Base-by-base conservation (phyloP, 1,284 basidiomycete genomes). In the Ceratobasidium sp. region DNA sequence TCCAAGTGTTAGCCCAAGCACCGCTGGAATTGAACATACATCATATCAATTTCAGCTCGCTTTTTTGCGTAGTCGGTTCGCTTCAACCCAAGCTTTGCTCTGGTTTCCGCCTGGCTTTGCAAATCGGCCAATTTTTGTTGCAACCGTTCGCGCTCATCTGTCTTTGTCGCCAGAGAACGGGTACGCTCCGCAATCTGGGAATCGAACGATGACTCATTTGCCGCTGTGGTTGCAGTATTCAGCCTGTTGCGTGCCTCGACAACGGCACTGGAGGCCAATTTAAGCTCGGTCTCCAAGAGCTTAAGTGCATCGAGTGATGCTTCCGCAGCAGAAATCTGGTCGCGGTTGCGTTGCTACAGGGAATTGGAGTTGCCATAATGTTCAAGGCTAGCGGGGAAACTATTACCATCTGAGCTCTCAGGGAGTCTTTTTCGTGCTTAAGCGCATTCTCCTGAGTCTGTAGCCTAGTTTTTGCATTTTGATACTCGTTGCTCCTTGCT, bases 61-160 rank as follows among this genome's bases (percentile, higher is more conserved):
- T 91, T 94, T 68, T 81, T 83, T 75, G 83, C 85, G 35, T 88
- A 77, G 72, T 95, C 92, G 0, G 81, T 81, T 70, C 87, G 82
- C 76, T 94, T 93, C 71, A 97, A 77, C 43, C 90, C 86, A 52
- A 98, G 79, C 74, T 88, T 90, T 0, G 95, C 94, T 42, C 96
- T 84, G 0, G 87, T 82, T 72, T 96, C 92, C 0, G 93, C 90
- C 76, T 98, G 94, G 0, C 83, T 79, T 35, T 86, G 84, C 53
- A 96, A 82, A 74, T 98, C 95, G 0, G 79, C 74, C 17, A 68
- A 22, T 27, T 68, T 68, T 40, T 68, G 67, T 69, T 88, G 93
- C 68, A 95, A 79, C 27, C 80, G 79, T 34, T 96, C 94, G 29
- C 91, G 83, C 57, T 82, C 82, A 31, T 68, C 67, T n/a, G 54